Conservation (phyloP, 1,284 basidiomycete species). For the Trichosporon ovoides region DNA sequence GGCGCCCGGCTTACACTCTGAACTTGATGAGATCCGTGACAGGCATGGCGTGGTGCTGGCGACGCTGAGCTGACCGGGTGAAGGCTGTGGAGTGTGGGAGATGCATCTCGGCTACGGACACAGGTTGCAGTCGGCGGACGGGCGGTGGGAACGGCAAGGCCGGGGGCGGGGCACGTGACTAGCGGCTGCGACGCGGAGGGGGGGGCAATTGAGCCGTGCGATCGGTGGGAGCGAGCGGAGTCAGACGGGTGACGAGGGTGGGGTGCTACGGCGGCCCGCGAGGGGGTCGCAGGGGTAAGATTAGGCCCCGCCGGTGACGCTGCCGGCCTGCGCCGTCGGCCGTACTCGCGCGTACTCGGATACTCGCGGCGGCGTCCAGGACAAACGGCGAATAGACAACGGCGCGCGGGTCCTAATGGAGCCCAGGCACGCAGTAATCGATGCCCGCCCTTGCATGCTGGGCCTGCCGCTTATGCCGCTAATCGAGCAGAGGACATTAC, state of each 20-base stretch:
- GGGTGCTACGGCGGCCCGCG: conserved; percentile 5
- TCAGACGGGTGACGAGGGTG: not conserved
- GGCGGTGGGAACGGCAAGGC: not conserved
- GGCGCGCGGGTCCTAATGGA: not conserved
- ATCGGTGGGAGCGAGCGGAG: conserved; percentile 1
- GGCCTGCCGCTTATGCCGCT: not conserved
- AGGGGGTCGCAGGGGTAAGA: not conserved
- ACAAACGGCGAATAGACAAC: not conserved
- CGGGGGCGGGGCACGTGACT: not conserved
- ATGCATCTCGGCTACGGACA: not conserved
- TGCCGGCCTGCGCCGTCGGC: not conserved
- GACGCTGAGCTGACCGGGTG: not conserved
- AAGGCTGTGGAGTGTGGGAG: not conserved
- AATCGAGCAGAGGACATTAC: not conserved
- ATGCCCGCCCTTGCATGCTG: not conserved
- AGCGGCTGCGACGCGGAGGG: not conserved
- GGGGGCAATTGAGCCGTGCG: not conserved
- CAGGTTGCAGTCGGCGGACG: not conserved
- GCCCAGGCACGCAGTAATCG: not conserved
- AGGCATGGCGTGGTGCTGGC: not conserved
- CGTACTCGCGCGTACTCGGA: conserved; percentile 3
- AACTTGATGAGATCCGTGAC: conserved; percentile 33
- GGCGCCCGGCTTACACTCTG: conserved; percentile 33
- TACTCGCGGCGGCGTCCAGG: not conserved
- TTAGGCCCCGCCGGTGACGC: conserved; percentile 3